phyloP scores from a whole-genome alignment of 2,329 filamentous ascomycete species.

The Sclerotinia trifoliorum region DNA sequence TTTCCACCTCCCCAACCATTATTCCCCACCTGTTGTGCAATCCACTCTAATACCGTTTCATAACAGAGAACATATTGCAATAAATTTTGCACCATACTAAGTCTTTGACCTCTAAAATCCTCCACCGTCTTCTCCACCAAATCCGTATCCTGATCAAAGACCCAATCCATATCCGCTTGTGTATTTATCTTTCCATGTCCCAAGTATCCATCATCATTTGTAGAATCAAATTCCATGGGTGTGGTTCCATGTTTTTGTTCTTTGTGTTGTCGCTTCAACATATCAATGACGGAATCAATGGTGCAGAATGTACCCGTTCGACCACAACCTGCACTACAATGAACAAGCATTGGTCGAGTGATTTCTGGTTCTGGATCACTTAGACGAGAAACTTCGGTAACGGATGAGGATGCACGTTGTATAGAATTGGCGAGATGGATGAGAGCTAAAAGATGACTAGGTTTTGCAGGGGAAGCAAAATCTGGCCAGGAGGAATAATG shows the following conservation, averaged over 20 bases:
- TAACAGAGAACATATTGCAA: conserved; percentile 95
- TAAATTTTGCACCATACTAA: conserved; percentile 96
- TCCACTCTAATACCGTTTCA: conserved; percentile 89
- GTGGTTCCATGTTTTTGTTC: conserved; percentile 38
- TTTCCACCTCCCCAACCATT: conserved; percentile 30
- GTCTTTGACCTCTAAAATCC: conserved; percentile 80
- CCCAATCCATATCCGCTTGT: conserved; percentile 56
- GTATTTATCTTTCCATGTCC: conserved; percentile 24
- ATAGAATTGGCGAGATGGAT: conserved; percentile 84
- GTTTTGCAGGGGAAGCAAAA: conserved; percentile 88
- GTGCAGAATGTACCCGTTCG: conserved; percentile 96
- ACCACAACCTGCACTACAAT: conserved; percentile 94
- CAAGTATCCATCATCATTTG: conserved; percentile 32
- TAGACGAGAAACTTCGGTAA: conserved; percentile 42
- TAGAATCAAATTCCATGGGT: conserved; percentile 45
- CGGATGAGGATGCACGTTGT: conserved; percentile 51
- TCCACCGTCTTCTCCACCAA: conserved; percentile 84
- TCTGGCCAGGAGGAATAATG: conserved; percentile 98
- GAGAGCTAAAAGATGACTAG: conserved; percentile 78
- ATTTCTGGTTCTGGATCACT: conserved; percentile 58
- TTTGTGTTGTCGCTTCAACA: conserved; percentile 81
- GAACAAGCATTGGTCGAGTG: conserved; percentile 76
- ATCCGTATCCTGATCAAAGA: conserved; percentile 70
- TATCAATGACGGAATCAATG: conserved; percentile 92
- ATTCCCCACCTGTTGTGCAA: conserved; percentile 45